Evolutionary conservation across 2,329 filamentous ascomycete genomes (phyloP), one percentile per base, ranked within the genome.

Genomic region (Nemania serpens): DNA sequence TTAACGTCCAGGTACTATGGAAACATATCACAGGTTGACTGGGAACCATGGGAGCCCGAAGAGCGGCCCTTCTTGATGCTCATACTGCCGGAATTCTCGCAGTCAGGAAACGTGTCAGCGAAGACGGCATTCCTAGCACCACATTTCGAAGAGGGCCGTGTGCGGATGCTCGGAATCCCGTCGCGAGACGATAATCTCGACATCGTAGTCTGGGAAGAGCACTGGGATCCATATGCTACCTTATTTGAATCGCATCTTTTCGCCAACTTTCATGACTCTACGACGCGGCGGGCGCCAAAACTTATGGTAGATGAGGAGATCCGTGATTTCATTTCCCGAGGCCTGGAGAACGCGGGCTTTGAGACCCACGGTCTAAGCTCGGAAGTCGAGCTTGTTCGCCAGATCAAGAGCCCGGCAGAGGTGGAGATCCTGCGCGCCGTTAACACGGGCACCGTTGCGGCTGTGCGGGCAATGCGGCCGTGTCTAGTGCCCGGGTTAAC

Each of bases 241-340:
- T 75, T 88, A 17, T 73, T n/a, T 12, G 63, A 78, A 22, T 81
- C 79, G 0, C 75, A 70, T 7, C 71, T 82, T 1, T 81, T 81
- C 36, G 61, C 62, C 11, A 25, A 54, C 11, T 51, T 42, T 17
- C 25, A 25, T 13, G 5, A 13, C 50, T 42, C 59, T 11, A 65
- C 15, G 5, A 53, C 55, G 0, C 57, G 63, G 4, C 62, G 64
- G 10, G 37, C 59, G 2, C 73, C 73, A 5, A 79, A 69, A n/a
- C 64, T 88, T n/a, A 86, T 88, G 81, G 79, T 86, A 13, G 86
- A 88, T 63, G 85, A 88, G 63, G 86, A 88, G 68, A 86, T 88
- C 69, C 80, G 86, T 2, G n/a, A n/a, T n/a, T n/a, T n/a, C n/a
- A n/a, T n/a, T n/a, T n/a, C n/a, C n/a, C n/a, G n/a, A 84, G 86